These are phyloP conservation scores for Syncephalastrum racemosum DNA, from an alignment of 371 early-diverging fungal species.

Conservation along the genomic window DNA sequence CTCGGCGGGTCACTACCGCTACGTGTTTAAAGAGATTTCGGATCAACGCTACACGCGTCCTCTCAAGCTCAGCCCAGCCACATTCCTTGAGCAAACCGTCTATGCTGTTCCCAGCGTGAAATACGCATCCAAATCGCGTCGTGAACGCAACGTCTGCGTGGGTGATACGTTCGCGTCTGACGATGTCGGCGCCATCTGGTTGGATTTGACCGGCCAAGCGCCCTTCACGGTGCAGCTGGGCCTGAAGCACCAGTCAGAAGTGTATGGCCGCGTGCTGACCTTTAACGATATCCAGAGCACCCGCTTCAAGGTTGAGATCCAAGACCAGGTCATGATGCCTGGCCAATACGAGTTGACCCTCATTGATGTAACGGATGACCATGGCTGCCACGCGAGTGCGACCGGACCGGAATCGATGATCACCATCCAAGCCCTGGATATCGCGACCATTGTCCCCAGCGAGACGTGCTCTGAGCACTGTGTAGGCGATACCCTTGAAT, in stretches of 20 bases:
- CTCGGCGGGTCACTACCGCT: conserved; percentile 38
- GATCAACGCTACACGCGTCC: conserved; percentile 47
- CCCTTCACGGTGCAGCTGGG: conserved; percentile 45
- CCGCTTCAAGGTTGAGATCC: conserved; percentile 28
- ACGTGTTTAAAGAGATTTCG: conserved; percentile 42
- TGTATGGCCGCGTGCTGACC: conserved; percentile 23
- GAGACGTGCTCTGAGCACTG: conserved; percentile 40
- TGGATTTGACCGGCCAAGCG: conserved; percentile 47
- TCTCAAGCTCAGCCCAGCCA: conserved; percentile 15
- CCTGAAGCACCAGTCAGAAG: conserved; percentile 36
- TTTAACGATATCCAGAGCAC: conserved; percentile 32
- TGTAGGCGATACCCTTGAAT: conserved; percentile 54
- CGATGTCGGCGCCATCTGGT: conserved; percentile 30
- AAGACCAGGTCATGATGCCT: conserved; percentile 28
- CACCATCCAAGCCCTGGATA: conserved; percentile 39
- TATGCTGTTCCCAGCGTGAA: conserved; percentile 40
- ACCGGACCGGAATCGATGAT: conserved; percentile 19
- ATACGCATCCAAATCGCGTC: conserved; percentile 19
- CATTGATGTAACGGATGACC: conserved; percentile 38
- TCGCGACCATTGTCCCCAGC: conserved; percentile 41
- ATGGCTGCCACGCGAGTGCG: conserved; percentile 35
- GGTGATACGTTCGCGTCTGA: conserved; percentile 32
- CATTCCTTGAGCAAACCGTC: conserved; percentile 41
- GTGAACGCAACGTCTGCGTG: conserved; percentile 43
- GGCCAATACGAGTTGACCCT: conserved; percentile 42